Percentiles rank a stretch among this genome's conserved stretches.
These are phyloP conservation scores for Botrytis squamosa DNA, from an alignment of 2,329 filamentous ascomycete species.

Conservation along the genomic window DNA sequence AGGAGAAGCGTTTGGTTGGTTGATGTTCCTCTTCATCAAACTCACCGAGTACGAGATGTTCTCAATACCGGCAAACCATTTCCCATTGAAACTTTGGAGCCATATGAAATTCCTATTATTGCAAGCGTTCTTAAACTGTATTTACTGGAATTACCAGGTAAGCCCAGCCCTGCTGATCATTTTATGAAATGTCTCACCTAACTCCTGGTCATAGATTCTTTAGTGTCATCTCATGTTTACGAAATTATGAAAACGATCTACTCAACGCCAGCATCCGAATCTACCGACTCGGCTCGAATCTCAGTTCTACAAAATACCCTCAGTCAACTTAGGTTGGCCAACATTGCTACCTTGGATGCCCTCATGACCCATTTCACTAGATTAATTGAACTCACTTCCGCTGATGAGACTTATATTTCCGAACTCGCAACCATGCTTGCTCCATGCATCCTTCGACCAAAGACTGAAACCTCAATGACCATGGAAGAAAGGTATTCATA, in stretches of 20 bases:
- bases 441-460: conserved; percentile 84
- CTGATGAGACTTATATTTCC: conserved; percentile 80
- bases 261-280: conserved; percentile 73
- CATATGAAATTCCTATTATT: conserved; percentile 92
- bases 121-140: conserved; percentile 93
- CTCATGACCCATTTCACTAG: conserved; percentile 98
- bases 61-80: conserved; percentile 87
- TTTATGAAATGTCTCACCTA: conserved; percentile 24
- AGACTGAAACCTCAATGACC: conserved; percentile 82
- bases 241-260: conserved; percentile 99
- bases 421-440: conserved; percentile 73
- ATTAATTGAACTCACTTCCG: conserved; percentile 92
- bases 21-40: conserved; percentile 81
- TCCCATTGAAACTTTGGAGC: conserved; percentile 71
- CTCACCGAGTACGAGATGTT: conserved; percentile 76
- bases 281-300: conserved; percentile 74
- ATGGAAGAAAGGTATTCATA: conserved; percentile 94
- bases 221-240: conserved; percentile 97
- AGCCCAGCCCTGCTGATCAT: conserved; percentile 38
- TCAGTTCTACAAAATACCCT: conserved; percentile 94
- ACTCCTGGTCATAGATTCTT: conserved; percentile 65
- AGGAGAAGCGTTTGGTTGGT: conserved; percentile 90
- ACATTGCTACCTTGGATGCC: conserved; percentile 97
- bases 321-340: conserved; percentile 89
- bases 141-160: conserved; percentile 89